Evolutionary conservation across 805 yeast species (phyloP).

Genomic region (Groenewaldozyma tartarivorans): DNA sequence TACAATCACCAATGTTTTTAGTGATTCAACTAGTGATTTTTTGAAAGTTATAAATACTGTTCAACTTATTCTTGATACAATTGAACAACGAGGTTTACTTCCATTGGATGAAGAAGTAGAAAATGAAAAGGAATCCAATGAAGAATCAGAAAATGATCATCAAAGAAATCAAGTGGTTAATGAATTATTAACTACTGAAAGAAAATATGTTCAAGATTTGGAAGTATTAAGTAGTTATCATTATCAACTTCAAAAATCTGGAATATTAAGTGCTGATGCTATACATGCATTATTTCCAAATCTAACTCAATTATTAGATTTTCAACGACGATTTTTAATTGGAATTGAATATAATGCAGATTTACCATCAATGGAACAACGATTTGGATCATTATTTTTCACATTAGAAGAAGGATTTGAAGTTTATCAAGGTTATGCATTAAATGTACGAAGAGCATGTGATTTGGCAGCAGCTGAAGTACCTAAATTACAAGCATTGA

Average conservation of each 20-base stretch:
- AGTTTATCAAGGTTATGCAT: slow-evolving; percentile 89
- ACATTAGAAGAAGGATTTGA: slow-evolving; percentile 81
- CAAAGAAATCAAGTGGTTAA: slow-evolving; percentile 67
- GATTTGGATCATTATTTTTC: slow-evolving; percentile 81
- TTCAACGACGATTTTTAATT: slow-evolving; percentile 79
- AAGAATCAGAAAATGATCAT: background rate
- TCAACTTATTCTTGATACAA: slow-evolving; percentile 46
- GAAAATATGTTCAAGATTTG: slow-evolving; percentile 86
- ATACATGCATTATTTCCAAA: slow-evolving; percentile 80
- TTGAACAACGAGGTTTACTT: slow-evolving; percentile 18
- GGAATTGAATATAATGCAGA: slow-evolving; percentile 83
- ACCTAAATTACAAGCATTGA: slow-evolving; percentile 30
- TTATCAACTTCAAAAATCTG: slow-evolving; percentile 54
- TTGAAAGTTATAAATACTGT: slow-evolving; percentile 64
- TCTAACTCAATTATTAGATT: slow-evolving; percentile 72
- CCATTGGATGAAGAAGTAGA: slow-evolving; percentile 6
- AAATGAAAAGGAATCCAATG: background rate
- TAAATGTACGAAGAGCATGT: slow-evolving; percentile 80
- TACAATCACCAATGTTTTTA: slow-evolving; percentile 81
- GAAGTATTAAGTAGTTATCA: slow-evolving; percentile 65
- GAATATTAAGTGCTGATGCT: slow-evolving; percentile 66
- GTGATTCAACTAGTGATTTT: slow-evolving; percentile 70
- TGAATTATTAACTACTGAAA: slow-evolving; percentile 82
- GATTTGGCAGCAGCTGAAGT: slow-evolving; percentile 64
- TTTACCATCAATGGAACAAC: slow-evolving; percentile 63